Conservation (phyloP, 306 rosid genomes). For the Arachis hypogaea region DNA sequence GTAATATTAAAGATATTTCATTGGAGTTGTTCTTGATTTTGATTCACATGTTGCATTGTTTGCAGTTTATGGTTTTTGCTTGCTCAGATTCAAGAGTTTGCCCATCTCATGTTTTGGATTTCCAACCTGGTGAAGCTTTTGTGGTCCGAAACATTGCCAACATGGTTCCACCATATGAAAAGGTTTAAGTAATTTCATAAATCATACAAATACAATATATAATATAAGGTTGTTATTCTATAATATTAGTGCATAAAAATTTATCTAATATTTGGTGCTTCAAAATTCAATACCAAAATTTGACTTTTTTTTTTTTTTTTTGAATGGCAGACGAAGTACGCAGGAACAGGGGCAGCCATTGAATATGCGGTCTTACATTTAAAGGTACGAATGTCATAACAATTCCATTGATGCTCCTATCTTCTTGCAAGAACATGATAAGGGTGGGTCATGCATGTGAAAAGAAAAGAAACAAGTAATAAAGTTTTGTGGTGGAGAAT, state of each 20-base stretch:
- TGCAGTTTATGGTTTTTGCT: constrained; percentile 96
- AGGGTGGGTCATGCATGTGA: constrained; percentile 12
- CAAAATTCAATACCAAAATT: neutral
- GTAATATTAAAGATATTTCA: no score
- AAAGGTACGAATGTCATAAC: constrained; percentile 53
- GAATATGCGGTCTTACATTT: constrained; percentile 90
- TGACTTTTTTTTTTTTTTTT: neutral
- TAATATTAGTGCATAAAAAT: no score
- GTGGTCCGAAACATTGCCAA: constrained; percentile 93
- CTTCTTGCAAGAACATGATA: constrained; percentile 2
- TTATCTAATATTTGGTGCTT: no score
- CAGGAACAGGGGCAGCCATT: constrained; percentile 96
- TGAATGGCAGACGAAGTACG: constrained; percentile 63
- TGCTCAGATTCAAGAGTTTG: constrained; percentile 98
- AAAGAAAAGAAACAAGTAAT: neutral
- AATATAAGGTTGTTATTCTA: no score
- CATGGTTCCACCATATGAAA: constrained; percentile 94
- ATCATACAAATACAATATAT: no score
- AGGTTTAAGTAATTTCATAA: constrained; percentile 48
- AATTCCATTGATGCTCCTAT: constrained; percentile 16
- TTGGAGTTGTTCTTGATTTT: no score
- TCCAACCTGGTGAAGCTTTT: constrained; percentile 97
- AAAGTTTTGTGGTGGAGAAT: constrained; percentile 35
- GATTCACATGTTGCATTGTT: no score
- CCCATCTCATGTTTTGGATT: constrained; percentile 88